phyloP scores from a whole-genome alignment of 2,329 filamentous ascomycete genomes.

The Aspergillus pseudoglaucus region DNA sequence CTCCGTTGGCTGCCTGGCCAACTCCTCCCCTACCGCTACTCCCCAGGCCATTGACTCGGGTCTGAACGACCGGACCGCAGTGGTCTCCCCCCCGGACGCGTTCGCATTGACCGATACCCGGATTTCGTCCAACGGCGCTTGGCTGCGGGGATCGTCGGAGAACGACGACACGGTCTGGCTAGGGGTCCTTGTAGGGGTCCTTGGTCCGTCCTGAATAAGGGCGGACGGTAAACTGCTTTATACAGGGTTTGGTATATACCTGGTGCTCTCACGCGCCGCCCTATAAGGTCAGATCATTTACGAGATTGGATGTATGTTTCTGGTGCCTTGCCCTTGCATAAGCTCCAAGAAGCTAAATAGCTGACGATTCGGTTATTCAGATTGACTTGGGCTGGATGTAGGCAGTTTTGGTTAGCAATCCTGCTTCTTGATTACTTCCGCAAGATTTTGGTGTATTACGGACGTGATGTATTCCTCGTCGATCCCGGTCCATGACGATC shows the following conservation, averaged over 20 bases:
- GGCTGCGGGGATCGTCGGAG: constrained; percentile 16
- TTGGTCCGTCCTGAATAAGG: constrained; percentile 47
- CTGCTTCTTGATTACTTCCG: too few relatives aligned
- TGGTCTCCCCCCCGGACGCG: constrained; percentile 10
- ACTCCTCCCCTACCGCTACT: constrained; percentile 6
- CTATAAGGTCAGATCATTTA: too few relatives aligned
- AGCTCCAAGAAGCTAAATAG: too few relatives aligned
- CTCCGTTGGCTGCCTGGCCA: constrained; percentile 23
- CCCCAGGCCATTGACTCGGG: not conserved
- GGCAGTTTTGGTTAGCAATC: too few relatives aligned
- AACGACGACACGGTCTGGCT: constrained; percentile 37
- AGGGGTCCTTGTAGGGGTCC: constrained; percentile 42
- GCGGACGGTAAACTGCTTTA: constrained; percentile 43
- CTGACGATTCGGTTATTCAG: too few relatives aligned
- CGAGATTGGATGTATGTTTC: not conserved
- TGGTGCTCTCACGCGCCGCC: too few relatives aligned
- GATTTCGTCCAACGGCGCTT: constrained; percentile 5
- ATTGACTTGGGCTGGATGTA: too few relatives aligned
- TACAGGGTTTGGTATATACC: too few relatives aligned
- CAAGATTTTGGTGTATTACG: not conserved
- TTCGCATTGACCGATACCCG: constrained; percentile 10
- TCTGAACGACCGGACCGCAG: constrained; percentile 2
- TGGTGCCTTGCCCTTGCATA: not conserved
- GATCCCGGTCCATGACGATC: constrained; percentile 22
- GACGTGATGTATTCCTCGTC: constrained; percentile 17